Evolutionary conservation across 2,329 filamentous ascomycete species (phyloP), one percentile per base, ranked within the genome.

Genomic region (Sphaerulina vaccinii): DNA sequence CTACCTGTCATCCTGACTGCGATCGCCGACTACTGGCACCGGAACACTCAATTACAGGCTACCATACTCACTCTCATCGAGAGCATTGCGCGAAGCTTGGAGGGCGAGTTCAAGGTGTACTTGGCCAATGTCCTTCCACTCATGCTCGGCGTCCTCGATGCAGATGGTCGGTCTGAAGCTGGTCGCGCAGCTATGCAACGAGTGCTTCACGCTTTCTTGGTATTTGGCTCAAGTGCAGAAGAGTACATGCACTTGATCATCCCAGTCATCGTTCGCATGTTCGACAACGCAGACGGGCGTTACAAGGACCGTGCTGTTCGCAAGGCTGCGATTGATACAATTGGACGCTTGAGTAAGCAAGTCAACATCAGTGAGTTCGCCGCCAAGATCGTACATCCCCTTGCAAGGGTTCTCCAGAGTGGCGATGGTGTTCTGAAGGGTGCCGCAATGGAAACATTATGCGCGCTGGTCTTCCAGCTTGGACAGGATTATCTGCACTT

Each of bases 211-310:
- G 91, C 92, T 0, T 96, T 99, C 70, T 75, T 99, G 22, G 88
- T 99, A 0, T 99, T 99, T 68, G 95, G 95, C 1, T 86, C 91
- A 0, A 97, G 91, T 65, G 88, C 88, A 9, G 93, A 99, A 68
- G 93, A 99, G 69, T 99, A 99, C 70, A 99, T 99, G 93, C 93
- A 99, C 68, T 79, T 99, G 46, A 97, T 99, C 60, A 89, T 99
- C 45, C 93, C 93, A 0, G 90, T 95, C 29, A 90, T 99, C 64
- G 91, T 99, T 7, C 85, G 87, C 38, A 87, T 96, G 42, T 97
- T 99, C 65, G 92, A 99, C 68, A 95, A 90, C 65, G 48, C 52
- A 5, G 59, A 61, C 27, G 66, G 62, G 9, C 60, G 65, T 18
- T 58, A 56, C 33, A 58, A 63, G n/a, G 61, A 63, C n/a, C 76